These are phyloP conservation scores for Annulohypoxylon moriforme DNA, from an alignment of 495 filamentous ascomycete genomes.

Conservation along the genomic window DNA sequence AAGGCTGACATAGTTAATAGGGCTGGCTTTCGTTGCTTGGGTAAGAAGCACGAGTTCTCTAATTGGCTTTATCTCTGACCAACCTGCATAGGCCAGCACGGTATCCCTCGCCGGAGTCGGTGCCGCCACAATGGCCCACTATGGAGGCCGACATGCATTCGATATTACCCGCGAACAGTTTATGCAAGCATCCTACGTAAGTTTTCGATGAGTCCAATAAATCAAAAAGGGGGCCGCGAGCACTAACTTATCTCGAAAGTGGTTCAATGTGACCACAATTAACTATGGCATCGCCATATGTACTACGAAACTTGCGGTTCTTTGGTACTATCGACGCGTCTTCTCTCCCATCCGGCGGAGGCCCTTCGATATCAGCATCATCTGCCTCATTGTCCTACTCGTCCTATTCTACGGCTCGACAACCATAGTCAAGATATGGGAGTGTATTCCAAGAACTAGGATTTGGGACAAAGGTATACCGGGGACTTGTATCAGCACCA, in stretches of 20 bases:
- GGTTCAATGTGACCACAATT: slow-evolving; percentile 53
- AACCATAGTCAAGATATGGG: slow-evolving; percentile 26
- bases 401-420: slow-evolving; percentile 1
- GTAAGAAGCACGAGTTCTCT: background rate
- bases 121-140: slow-evolving; percentile 41
- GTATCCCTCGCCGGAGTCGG: background rate
- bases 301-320: slow-evolving; percentile 55
- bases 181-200: slow-evolving; percentile 28
- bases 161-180: slow-evolving; percentile 46
- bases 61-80: background rate
- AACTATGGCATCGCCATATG: slow-evolving; percentile 53
- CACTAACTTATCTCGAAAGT: slow-evolving; percentile 22
- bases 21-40: background rate
- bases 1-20: background rate
- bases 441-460: background rate
- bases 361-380: slow-evolving; percentile 48
- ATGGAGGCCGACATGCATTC: slow-evolving; percentile 52
- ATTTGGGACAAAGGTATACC: background rate
- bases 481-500: background rate
- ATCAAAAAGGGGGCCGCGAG: background rate
- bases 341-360: slow-evolving; percentile 50
- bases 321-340: slow-evolving; percentile 54
- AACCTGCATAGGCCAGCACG: background rate
- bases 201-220: background rate
- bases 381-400: slow-evolving; percentile 49